Conservation (phyloP, 2,329 filamentous ascomycete genomes). For the Neonectria magnoliae region DNA sequence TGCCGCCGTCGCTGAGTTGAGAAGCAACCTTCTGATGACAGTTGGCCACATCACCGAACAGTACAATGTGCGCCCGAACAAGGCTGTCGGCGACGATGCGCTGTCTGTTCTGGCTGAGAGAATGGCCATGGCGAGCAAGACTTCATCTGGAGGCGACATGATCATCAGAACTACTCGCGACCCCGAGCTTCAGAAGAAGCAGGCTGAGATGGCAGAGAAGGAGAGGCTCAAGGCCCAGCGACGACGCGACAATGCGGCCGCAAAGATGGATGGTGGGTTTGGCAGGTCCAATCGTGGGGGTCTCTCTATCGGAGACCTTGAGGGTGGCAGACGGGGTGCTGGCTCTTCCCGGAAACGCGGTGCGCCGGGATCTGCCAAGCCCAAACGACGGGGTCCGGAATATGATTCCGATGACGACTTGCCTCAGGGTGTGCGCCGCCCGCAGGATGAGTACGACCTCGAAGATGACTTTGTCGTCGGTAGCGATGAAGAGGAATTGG, state of each 20-base stretch:
- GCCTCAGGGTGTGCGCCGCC: slow-evolving; percentile 66
- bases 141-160: slow-evolving; percentile 66
- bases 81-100: slow-evolving; percentile 75
- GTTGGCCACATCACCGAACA: slow-evolving; percentile 81
- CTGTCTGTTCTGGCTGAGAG: slow-evolving; percentile 73
- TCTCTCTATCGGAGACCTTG: slow-evolving; percentile 75
- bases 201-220: slow-evolving; percentile 79
- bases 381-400: slow-evolving; percentile 67
- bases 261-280: slow-evolving; percentile 69
- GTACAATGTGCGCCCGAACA: slow-evolving; percentile 74
- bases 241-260: slow-evolving; percentile 73
- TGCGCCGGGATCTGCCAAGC: slow-evolving; percentile 58
- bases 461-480: slow-evolving; percentile 82
- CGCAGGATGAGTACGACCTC: slow-evolving; percentile 79
- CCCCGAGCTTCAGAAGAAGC: slow-evolving; percentile 78
- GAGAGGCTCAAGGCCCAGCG: slow-evolving; percentile 75
- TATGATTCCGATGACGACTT: slow-evolving; percentile 83
- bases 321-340: slow-evolving; percentile 64
- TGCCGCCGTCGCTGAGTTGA: slow-evolving; percentile 75
- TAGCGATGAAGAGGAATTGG: slow-evolving; percentile 77
- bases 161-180: slow-evolving; percentile 78
- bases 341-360: slow-evolving; percentile 64
- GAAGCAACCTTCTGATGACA: slow-evolving; percentile 74
- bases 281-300: slow-evolving; percentile 62
- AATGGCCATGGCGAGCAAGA: slow-evolving; percentile 71